Evolutionary conservation across 2,329 filamentous ascomycete species (phyloP).

Genomic region (Botrytis pseudocinerea): DNA sequence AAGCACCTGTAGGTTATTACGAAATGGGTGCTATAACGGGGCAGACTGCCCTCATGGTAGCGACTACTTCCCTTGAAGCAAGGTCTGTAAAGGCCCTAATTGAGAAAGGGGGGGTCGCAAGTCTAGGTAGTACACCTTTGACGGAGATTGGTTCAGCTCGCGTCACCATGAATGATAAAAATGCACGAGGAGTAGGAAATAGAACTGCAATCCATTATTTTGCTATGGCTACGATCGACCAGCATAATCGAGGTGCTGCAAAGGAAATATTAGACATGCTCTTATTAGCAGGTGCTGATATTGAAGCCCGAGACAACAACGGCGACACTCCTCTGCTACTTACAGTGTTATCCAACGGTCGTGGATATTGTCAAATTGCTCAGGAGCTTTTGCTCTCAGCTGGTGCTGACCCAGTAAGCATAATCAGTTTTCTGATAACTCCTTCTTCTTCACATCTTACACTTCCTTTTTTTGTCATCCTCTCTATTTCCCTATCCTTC

Average conservation of each 20-base stretch:
- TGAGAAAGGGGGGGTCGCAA: background rate
- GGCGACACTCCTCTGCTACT: conserved; percentile 30
- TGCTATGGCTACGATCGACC: background rate
- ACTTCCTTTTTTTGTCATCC: background rate
- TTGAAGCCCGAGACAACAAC: conserved; percentile 29
- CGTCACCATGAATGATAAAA: no score
- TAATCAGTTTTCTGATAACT: background rate
- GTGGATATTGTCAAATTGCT: background rate
- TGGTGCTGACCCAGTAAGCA: conserved; percentile 15
- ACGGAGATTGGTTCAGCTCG: no score
- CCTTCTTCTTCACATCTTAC: background rate
- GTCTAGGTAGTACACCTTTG: background rate
- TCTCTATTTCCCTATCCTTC: background rate
- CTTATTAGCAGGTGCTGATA: conserved; percentile 34
- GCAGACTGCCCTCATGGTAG: background rate
- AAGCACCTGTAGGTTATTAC: no score
- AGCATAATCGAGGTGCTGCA: background rate
- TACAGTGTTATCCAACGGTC: background rate
- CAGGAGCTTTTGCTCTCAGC: conserved; percentile 13
- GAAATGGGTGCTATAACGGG: no score
- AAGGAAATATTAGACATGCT: conserved; percentile 25
- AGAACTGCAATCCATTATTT: background rate
- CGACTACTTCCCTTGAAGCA: background rate
- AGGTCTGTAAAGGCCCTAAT: background rate
- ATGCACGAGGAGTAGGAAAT: no score